Evolutionary conservation across 345 rosid species (phyloP), one percentile per base, ranked within the genome.

Genomic region (Sonneratia alba): DNA sequence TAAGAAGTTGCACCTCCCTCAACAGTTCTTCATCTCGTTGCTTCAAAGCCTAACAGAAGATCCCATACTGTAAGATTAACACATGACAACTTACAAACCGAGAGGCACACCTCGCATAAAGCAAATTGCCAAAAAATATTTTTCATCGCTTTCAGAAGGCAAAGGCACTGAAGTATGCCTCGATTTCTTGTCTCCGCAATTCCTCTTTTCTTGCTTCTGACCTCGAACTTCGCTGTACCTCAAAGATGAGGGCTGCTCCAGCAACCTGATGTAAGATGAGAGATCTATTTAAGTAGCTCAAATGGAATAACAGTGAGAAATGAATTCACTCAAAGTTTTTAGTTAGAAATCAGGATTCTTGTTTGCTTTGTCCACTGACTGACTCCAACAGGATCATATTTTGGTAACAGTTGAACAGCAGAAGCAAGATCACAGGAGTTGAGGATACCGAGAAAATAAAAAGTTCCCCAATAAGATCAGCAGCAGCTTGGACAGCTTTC

Each of bases 161-260:
- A 27, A 47, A 3, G 24, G 56, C 59, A 34, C 21, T 16, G 8
- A 36, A 13, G 3, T 12, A 16, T 77, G 87, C 97, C 81, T 79
- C 83, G 56, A 90, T 69, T 75, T 86, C 91, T 75, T 77, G 86
- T 69, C 71, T 90, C 62, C 84, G 85, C 71, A 75, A 71, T 71
- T 87, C 93, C 85, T 90, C 97, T 73, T 91, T 93, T 80, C 86
- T 79, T 21, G 91, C 96, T 83, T 93, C 98, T 36, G 93, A 84
- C 84, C 87, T 78, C 36, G 96, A 77, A 77, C 83, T 93, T 87
- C 98, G 84, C 73, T 89, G 95, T 73, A 88, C 91, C 81, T 89
- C 93, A 48, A 84, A 87, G 70, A 89, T 80, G 32, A 93, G 80
- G 64, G 89, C 97, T 45, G 77, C 91, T 67, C 89, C 98, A 43